phyloP scores from a whole-genome alignment of 805 yeast genomes.

The Cyberlindnera lachancei region DNA sequence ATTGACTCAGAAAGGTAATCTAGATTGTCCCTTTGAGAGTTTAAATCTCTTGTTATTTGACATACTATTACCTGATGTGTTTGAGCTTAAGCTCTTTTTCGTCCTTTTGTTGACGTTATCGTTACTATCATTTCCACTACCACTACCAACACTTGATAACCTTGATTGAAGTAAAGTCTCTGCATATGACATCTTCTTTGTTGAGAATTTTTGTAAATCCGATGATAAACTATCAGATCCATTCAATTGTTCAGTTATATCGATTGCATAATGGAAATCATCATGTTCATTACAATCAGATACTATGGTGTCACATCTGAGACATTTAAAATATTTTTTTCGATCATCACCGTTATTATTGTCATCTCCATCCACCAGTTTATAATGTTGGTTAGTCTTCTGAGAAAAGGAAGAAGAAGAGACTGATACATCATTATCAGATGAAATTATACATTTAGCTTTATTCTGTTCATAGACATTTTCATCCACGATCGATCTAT shows the following conservation, averaged over 20 bases:
- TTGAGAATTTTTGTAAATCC: slow-evolving; percentile 7
- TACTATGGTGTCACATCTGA: slow-evolving; percentile 11
- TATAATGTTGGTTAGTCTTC: background rate
- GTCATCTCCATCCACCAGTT: background rate
- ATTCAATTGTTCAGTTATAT: slow-evolving; percentile 38
- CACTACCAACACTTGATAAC: background rate
- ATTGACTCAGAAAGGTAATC: slow-evolving; percentile 17
- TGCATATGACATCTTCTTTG: slow-evolving; percentile 5
- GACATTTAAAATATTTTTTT: slow-evolving; percentile 5
- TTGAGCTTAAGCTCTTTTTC: background rate
- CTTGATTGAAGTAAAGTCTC: slow-evolving; percentile 4
- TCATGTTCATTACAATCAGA: slow-evolving; percentile 36
- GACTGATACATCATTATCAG: background rate
- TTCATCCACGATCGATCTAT: slow-evolving; percentile 5
- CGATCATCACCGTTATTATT: background rate
- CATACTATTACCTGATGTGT: background rate
- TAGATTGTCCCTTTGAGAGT: slow-evolving; percentile 16
- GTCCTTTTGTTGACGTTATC: too few relatives aligned
- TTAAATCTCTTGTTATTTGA: slow-evolving; percentile 8
- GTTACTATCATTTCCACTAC: too few relatives aligned
- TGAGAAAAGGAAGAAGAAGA: background rate
- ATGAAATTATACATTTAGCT: too few relatives aligned
- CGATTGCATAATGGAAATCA: slow-evolving; percentile 48
- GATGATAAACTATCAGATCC: slow-evolving; percentile 20
- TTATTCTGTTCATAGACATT: too few relatives aligned